Conservation (phyloP, 306 rosid species). For the Echinosophora koreensis region DNA sequence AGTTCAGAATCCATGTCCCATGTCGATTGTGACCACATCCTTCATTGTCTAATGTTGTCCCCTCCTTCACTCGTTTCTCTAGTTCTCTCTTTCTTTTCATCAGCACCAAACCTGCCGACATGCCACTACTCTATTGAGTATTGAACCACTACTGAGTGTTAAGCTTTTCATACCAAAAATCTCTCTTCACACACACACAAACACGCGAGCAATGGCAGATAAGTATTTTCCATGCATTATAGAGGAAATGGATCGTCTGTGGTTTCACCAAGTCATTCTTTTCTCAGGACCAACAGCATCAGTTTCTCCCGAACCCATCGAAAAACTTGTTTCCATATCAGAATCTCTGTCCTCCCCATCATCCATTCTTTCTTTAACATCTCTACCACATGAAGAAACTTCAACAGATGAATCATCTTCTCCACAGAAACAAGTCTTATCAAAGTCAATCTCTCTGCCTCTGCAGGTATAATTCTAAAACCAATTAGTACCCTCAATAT, state of each 20-base stretch:
- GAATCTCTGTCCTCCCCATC: slow-evolving; percentile 55
- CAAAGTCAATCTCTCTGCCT: slow-evolving; percentile 51
- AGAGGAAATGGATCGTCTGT: slow-evolving; percentile 77
- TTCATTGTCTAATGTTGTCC: slow-evolving; percentile 49
- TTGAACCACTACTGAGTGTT: slow-evolving; percentile 29
- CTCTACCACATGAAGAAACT: slow-evolving; percentile 51
- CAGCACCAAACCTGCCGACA: slow-evolving; percentile 52
- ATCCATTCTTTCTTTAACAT: slow-evolving; percentile 48
- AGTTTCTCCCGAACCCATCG: slow-evolving; percentile 34
- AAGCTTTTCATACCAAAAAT: slow-evolving; percentile 31
- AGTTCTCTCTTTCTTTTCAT: slow-evolving; percentile 38
- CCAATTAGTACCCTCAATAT: neutral
- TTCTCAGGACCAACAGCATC: slow-evolving; percentile 57
- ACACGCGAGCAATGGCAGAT: slow-evolving; percentile 57
- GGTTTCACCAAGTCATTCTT: slow-evolving; percentile 81
- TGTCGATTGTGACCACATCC: slow-evolving; percentile 57
- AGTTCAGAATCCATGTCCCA: slow-evolving; percentile 48
- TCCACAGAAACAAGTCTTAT: slow-evolving; percentile 44
- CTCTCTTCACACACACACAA: slow-evolving; percentile 33
- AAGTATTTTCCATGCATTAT: slow-evolving; percentile 48
- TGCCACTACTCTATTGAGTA: slow-evolving; percentile 19
- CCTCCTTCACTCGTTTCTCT: slow-evolving; percentile 47
- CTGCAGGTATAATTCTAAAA: slow-evolving; percentile 53
- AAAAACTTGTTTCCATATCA: slow-evolving; percentile 36
- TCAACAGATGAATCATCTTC: slow-evolving; percentile 53